Evolutionary conservation across 805 yeast genomes (phyloP).

Genomic region (Teunomyces kruisii): DNA sequence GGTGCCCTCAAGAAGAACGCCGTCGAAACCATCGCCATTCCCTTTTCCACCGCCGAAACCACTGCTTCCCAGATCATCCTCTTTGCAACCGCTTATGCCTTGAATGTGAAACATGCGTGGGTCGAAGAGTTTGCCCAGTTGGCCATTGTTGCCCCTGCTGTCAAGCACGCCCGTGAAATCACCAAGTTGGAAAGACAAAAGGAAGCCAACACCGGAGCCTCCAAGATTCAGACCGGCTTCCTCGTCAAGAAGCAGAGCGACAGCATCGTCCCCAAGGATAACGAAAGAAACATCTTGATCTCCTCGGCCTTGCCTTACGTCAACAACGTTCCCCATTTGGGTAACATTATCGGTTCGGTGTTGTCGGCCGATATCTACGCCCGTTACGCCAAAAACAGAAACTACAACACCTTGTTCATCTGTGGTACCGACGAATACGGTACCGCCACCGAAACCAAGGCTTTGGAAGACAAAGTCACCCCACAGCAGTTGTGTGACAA

Average conservation of each 20-base stretch:
- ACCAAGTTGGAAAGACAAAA: slow-evolving; percentile 43
- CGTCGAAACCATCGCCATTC: slow-evolving; percentile 15
- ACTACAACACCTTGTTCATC: slow-evolving; percentile 78
- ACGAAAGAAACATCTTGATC: slow-evolving; percentile 78
- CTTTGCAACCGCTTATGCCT: slow-evolving; percentile 52
- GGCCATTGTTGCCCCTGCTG: slow-evolving; percentile 44
- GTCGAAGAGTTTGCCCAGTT: slow-evolving; percentile 37
- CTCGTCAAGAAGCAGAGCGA: slow-evolving; percentile 29
- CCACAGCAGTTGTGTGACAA: slow-evolving; percentile 91
- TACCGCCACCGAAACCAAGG: slow-evolving; percentile 98
- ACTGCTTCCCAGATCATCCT: slow-evolving; percentile 56
- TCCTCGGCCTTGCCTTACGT: slow-evolving; percentile 98
- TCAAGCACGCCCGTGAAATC: slow-evolving; percentile 45
- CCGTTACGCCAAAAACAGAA: slow-evolving; percentile 85
- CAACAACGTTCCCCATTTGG: slow-evolving; percentile 97
- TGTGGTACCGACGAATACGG: slow-evolving; percentile 99
- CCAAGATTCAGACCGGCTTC: slow-evolving; percentile 30
- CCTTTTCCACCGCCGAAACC: slow-evolving; percentile 23
- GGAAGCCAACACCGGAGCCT: slow-evolving; percentile 41
- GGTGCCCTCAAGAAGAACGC: slow-evolving; percentile 36
- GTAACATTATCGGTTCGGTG: slow-evolving; percentile 94
- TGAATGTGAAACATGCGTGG: slow-evolving; percentile 33
- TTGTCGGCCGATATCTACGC: slow-evolving; percentile 92
- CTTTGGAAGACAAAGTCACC: slow-evolving; percentile 86
- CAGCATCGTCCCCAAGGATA: slow-evolving; percentile 56